Percentiles rank a stretch among this genome's conserved stretches.
phyloP scores from a whole-genome alignment of 768 basidiomycete species.

The Serpula lacrymans region DNA sequence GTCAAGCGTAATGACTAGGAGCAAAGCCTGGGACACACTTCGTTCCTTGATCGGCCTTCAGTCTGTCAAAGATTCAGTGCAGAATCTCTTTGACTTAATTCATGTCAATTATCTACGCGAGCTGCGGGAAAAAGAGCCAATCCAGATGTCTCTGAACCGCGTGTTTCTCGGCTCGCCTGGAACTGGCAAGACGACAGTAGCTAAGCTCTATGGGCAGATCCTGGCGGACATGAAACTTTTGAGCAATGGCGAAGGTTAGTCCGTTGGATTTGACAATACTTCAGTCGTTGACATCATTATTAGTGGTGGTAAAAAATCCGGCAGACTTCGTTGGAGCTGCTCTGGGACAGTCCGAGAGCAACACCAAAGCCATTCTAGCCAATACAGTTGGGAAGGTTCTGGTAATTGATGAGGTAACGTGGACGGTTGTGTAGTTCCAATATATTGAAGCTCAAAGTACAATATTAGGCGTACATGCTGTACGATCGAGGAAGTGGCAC shows the following conservation, averaged over 20 bases:
- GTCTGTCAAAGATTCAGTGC: conserved; percentile 53
- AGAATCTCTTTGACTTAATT: conserved; percentile 42
- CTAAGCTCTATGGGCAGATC: conserved; percentile 62
- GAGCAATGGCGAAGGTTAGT: conserved; percentile 68
- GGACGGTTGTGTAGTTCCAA: neutral
- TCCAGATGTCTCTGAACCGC: conserved; percentile 56
- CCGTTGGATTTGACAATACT: neutral
- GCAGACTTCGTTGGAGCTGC: conserved; percentile 62
- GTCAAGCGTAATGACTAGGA: conserved; percentile 40
- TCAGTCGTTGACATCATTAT: neutral
- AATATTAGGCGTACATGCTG: conserved; percentile 62
- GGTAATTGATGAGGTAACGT: conserved; percentile 62
- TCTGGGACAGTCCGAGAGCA: conserved; percentile 58
- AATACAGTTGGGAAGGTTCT: conserved; percentile 62
- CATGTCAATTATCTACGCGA: conserved; percentile 59
- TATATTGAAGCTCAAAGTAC: neutral
- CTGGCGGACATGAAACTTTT: conserved; percentile 58
- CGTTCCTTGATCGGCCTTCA: conserved; percentile 52
- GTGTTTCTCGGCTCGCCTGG: conserved; percentile 68
- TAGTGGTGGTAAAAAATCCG: conserved; percentile 67
- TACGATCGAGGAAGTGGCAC: conserved; percentile 38
- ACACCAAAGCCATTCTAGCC: conserved; percentile 61
- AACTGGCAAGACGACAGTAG: conserved; percentile 71
- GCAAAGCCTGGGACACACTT: conserved; percentile 49
- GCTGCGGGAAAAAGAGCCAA: conserved; percentile 49